Evolutionary conservation across 305 asterid species (phyloP).

Genomic region (Andrographis paniculata): DNA sequence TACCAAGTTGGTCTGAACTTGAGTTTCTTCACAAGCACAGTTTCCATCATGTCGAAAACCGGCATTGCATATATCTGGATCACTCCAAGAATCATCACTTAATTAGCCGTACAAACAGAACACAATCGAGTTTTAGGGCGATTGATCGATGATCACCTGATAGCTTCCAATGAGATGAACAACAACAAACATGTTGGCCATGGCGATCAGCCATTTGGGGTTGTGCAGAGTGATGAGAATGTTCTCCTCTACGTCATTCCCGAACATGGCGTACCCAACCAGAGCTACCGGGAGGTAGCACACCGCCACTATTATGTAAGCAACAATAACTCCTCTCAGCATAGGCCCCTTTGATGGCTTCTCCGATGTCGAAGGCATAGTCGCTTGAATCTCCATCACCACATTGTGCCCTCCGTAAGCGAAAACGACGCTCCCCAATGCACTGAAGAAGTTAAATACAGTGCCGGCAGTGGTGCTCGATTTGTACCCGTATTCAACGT

Average conservation of each 20-base stretch:
- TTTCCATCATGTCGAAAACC: constrained; percentile 45
- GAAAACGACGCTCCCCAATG: constrained; percentile 24
- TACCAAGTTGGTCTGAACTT: constrained; percentile 25
- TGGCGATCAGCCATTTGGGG: constrained; percentile 26
- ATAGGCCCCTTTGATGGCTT: constrained; percentile 29
- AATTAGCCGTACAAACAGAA: no score
- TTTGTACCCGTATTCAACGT: constrained; percentile 20
- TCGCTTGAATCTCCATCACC: constrained; percentile 37
- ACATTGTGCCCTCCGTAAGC: constrained; percentile 34
- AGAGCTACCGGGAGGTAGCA: constrained; percentile 26
- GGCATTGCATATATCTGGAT: constrained; percentile 44
- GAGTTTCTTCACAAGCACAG: constrained; percentile 31
- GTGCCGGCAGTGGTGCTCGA: constrained; percentile 15
- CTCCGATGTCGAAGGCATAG: constrained; percentile 30
- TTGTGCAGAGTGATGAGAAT: constrained; percentile 17
- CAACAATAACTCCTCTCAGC: constrained; percentile 23
- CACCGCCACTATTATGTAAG: constrained; percentile 22
- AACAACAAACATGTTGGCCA: constrained; percentile 27
- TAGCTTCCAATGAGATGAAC: constrained; percentile 28
- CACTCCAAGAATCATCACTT: neutral
- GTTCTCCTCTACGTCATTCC: constrained; percentile 16
- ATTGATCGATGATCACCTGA: constrained; percentile 20
- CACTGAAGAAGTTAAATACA: constrained; percentile 23
- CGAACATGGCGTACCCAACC: constrained; percentile 21
- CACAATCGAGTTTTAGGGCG: no score